A percentile compares a stretch with the other conserved stretches of the same genome.
Evolutionary conservation across 805 yeast genomes (phyloP).

Genomic region (Sugiyamaella marilandica): DNA sequence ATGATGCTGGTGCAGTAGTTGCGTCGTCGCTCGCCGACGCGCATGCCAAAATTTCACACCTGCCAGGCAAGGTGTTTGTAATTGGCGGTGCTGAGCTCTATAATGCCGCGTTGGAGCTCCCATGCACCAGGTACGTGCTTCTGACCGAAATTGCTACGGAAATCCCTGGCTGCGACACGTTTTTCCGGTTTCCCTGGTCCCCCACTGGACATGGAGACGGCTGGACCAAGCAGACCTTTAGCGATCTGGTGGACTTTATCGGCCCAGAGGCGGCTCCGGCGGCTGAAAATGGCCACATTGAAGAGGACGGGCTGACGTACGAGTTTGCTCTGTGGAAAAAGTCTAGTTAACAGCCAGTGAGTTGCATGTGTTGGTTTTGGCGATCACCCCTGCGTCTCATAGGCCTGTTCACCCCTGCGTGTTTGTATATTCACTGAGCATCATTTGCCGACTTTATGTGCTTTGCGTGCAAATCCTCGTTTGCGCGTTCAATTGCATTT

Average conservation of each 20-base stretch:
- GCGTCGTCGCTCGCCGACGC: constrained; percentile 46
- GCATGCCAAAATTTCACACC: constrained; percentile 24
- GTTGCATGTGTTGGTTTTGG: too few species aligned
- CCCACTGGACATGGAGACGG: constrained; percentile 8
- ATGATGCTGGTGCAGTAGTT: constrained; percentile 25
- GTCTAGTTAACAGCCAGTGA: too few species aligned
- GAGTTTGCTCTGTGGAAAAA: constrained; percentile 57
- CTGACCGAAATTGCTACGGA: constrained; percentile 57
- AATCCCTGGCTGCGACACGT: constrained; percentile 63
- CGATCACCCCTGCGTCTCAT: too few species aligned
- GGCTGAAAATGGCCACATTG: constrained; percentile 27
- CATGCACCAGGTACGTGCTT: constrained; percentile 50
- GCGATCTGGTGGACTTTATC: constrained; percentile 38
- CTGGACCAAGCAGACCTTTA: constrained; percentile 32
- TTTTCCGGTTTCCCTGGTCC: constrained; percentile 35
- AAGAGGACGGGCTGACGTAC: constrained; percentile 51
- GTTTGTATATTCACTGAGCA: too few species aligned
- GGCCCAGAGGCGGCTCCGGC: constrained; percentile 28
- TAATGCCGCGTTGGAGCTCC: constrained; percentile 44
- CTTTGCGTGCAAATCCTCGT: too few species aligned
- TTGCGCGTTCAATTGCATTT: too few species aligned
- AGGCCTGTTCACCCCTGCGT: too few species aligned
- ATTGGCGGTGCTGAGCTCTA: constrained; percentile 95
- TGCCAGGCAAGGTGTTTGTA: constrained; percentile 57
- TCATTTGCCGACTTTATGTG: too few species aligned